phyloP scores from a whole-genome alignment of 148 eudicot species.

The Rhododendron molle region DNA sequence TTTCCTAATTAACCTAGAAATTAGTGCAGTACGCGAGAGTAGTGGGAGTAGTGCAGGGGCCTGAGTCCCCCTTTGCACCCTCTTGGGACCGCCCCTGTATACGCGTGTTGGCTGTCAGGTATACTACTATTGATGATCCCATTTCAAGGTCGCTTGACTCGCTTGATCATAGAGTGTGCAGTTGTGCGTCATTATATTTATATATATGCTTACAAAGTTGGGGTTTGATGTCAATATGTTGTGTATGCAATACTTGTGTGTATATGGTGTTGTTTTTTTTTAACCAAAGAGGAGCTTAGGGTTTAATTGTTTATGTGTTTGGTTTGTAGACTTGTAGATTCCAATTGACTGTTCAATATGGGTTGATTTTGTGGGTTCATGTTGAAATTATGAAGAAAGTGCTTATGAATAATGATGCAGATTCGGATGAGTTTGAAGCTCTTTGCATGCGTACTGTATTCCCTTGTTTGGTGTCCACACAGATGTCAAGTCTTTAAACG shows the following conservation, averaged over 20 bases:
- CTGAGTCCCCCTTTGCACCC: neutral
- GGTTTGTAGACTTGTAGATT: neutral
- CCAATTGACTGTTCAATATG: neutral
- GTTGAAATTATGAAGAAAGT: neutral
- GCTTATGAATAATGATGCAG: neutral
- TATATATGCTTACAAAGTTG: neutral
- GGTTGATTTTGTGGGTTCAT: neutral
- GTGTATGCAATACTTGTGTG: neutral
- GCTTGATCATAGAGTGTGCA: neutral
- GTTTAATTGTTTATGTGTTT: neutral
- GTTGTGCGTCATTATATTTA: neutral
- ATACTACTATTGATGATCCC: neutral
- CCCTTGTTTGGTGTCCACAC: neutral
- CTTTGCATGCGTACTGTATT: neutral
- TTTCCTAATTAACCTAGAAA: neutral
- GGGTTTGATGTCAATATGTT: neutral
- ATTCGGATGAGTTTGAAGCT: neutral
- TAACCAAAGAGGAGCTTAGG: neutral
- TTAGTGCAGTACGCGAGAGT: neutral
- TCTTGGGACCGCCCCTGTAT: neutral
- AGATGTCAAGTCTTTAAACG: neutral
- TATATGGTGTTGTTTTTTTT: neutral
- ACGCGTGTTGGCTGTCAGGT: neutral
- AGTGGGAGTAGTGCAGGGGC: neutral
- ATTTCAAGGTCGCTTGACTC: neutral